Evolutionary conservation across 352 stramenopile species (phyloP).

Genomic region (Phytophthora megakarya): DNA sequence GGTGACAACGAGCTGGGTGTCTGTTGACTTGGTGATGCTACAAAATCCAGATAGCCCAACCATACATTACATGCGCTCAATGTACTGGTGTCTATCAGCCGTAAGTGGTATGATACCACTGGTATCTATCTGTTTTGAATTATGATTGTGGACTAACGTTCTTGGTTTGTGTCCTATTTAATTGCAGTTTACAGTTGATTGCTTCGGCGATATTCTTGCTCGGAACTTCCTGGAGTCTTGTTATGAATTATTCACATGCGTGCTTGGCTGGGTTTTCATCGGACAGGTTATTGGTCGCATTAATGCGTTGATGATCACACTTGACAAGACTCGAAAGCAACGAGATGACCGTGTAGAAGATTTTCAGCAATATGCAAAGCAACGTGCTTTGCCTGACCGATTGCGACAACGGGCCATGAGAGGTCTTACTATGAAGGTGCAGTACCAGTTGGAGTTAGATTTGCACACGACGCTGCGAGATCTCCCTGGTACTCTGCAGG

Average conservation of each 20-base stretch:
- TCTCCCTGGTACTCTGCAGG: conserved; percentile 42
- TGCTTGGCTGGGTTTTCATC: conserved; percentile 80
- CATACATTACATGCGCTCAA: conserved; percentile 74
- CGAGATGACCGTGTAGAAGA: conserved; percentile 56
- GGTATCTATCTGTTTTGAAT: background rate
- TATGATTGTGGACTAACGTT: conserved; percentile 2
- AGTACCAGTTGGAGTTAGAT: conserved; percentile 50
- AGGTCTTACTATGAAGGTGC: conserved; percentile 57
- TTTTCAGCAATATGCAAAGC: conserved; percentile 76
- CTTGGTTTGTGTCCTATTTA: background rate
- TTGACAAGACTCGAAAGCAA: conserved; percentile 64
- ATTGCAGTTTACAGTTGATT: conserved; percentile 74
- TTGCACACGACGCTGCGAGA: conserved; percentile 49
- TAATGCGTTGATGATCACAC: conserved; percentile 68
- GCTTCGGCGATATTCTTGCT: conserved; percentile 72
- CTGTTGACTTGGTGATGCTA: conserved; percentile 50
- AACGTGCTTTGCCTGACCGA: conserved; percentile 43
- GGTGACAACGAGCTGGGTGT: conserved; percentile 58
- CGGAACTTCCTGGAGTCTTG: conserved; percentile 66
- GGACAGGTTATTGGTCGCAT: conserved; percentile 75
- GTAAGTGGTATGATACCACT: conserved; percentile 53
- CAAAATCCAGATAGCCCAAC: conserved; percentile 55
- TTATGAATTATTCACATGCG: conserved; percentile 66
- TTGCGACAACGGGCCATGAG: conserved; percentile 56
- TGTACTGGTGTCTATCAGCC: conserved; percentile 79